Evolutionary conservation across 257 asterid genomes (phyloP).

Genomic region (Penstemon davidsonii): DNA sequence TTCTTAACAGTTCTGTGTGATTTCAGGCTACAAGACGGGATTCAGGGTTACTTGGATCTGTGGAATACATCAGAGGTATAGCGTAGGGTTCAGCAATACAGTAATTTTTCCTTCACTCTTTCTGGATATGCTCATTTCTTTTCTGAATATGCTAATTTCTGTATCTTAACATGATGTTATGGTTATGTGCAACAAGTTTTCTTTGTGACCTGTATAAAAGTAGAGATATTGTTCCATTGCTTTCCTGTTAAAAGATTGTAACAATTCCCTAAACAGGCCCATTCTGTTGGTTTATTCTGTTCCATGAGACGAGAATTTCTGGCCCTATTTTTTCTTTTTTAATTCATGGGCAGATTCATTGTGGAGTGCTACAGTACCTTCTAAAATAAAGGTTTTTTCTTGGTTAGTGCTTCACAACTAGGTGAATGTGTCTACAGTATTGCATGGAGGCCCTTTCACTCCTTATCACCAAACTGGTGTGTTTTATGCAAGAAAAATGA

Average conservation of each 20-base stretch:
- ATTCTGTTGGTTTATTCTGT: slow-evolving; percentile 12
- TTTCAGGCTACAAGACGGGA: slow-evolving; percentile 63
- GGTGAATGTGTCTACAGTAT: too few species aligned
- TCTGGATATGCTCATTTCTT: slow-evolving; percentile 16
- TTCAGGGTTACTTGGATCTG: slow-evolving; percentile 58
- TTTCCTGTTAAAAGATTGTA: background rate
- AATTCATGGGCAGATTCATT: too few species aligned
- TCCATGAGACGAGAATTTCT: slow-evolving; percentile 3
- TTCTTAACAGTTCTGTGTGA: slow-evolving; percentile 18
- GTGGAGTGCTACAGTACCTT: too few species aligned
- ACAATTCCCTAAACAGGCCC: slow-evolving; percentile 14
- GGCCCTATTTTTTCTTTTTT: too few species aligned
- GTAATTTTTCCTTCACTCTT: slow-evolving; percentile 6
- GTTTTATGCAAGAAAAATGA: too few species aligned
- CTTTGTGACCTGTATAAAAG: background rate
- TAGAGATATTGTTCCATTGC: slow-evolving; percentile 12
- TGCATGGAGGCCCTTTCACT: too few species aligned
- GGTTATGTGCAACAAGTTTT: slow-evolving; percentile 1
- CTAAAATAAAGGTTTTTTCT: too few species aligned
- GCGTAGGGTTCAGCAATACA: slow-evolving; percentile 7
- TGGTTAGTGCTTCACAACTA: too few species aligned
- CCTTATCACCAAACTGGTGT: too few species aligned
- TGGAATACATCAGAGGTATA: slow-evolving; percentile 53
- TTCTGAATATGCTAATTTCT: slow-evolving; percentile 13
- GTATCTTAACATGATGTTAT: background rate